Evolutionary conservation across 805 yeast genomes (phyloP).

Genomic region (Saccharomycopsis fermentans): DNA sequence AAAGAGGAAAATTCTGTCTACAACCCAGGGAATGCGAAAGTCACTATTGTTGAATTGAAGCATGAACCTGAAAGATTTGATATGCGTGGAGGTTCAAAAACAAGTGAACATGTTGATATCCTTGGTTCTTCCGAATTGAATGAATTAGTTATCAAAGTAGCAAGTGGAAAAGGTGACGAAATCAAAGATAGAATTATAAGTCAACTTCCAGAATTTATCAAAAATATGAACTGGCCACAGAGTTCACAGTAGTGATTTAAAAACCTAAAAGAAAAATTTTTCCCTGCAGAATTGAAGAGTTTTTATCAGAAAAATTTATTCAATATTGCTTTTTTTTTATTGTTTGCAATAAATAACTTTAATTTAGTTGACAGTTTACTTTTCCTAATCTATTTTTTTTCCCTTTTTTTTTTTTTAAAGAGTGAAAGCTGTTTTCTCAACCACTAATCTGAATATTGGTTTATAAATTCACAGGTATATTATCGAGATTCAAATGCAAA

Average conservation of each 20-base stretch:
- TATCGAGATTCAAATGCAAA: no score
- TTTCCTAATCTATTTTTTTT: no score
- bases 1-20: constrained; percentile 48
- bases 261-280: no score
- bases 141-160: constrained; percentile 74
- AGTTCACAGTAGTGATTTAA: not conserved
- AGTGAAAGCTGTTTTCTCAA: no score
- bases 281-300: no score
- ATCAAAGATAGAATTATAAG: constrained; percentile 55
- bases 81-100: constrained; percentile 92
- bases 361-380: no score
- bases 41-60: constrained; percentile 78
- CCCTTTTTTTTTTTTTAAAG: no score
- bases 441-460: no score
- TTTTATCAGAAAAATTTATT: not conserved
- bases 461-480: no score
- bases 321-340: no score
- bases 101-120: constrained; percentile 97
- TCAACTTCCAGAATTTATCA: constrained; percentile 51
- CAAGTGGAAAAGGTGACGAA: constrained; percentile 64
- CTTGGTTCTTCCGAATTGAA: constrained; percentile 88
- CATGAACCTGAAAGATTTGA: constrained; percentile 93
- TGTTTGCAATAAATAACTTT: no score
- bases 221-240: constrained; percentile 31
- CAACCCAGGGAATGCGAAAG: constrained; percentile 69